Conservation (phyloP, 2,329 filamentous ascomycete species). For the Myriosclerotinia curreyana region DNA sequence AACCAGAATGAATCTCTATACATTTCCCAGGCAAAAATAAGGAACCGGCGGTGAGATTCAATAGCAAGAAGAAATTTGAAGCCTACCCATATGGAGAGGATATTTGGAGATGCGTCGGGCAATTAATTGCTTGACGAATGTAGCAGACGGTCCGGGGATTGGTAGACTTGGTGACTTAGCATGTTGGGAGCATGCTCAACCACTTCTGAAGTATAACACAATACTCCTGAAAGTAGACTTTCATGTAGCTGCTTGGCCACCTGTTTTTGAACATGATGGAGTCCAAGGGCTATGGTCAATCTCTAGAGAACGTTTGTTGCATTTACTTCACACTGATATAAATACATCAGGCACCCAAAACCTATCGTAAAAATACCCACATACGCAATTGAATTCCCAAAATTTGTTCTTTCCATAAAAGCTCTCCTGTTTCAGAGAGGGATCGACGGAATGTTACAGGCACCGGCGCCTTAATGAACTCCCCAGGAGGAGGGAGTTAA, state of each 20-base stretch:
- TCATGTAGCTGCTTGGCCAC: conserved; percentile 54
- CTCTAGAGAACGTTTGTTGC: conserved; percentile 32
- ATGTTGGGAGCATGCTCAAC: conserved; percentile 53
- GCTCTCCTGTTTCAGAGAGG: conserved; percentile 46
- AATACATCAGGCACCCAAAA: conserved; percentile 40
- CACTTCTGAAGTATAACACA: conserved; percentile 51
- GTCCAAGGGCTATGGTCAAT: conserved; percentile 29
- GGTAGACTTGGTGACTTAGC: conserved; percentile 52
- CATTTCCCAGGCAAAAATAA: conserved; percentile 50
- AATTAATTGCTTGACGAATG: conserved; percentile 54
- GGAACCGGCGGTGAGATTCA: conserved; percentile 44
- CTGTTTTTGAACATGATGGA: conserved; percentile 50
- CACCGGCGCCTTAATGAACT: conserved; percentile 42
- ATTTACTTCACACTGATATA: no score
- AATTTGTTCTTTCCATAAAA: conserved; percentile 54
- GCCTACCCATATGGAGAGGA: conserved; percentile 46
- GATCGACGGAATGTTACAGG: not conserved
- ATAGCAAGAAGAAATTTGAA: conserved; percentile 47
- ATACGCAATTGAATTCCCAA: conserved; percentile 56
- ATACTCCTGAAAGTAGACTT: conserved; percentile 50
- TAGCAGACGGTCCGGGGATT: conserved; percentile 47
- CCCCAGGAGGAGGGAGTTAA: conserved; percentile 48
- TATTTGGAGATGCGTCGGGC: conserved; percentile 55
- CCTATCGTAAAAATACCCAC: conserved; percentile 55
- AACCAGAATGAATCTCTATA: conserved; percentile 45